These are phyloP conservation scores for Lasiosphaeris hirsuta DNA, from an alignment of 495 filamentous ascomycete species.

Conservation along the genomic window DNA sequence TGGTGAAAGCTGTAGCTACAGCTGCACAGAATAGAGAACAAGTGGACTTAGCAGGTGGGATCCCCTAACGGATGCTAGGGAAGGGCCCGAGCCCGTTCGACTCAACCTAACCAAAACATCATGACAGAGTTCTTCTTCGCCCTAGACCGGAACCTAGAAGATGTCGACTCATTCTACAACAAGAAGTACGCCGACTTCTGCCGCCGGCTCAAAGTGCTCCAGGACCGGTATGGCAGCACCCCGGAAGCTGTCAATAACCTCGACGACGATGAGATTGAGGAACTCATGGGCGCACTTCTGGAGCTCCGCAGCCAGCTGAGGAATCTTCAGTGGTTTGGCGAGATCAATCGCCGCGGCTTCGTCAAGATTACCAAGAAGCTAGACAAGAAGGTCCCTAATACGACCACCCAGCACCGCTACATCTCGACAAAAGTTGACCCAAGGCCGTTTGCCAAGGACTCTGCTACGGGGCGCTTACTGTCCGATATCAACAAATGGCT, in stretches of 20 bases:
- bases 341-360: slow-evolving; percentile 92
- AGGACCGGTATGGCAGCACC: slow-evolving; percentile 74
- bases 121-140: slow-evolving; percentile 83
- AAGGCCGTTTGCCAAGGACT: slow-evolving; percentile 77
- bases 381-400: slow-evolving; percentile 79
- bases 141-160: slow-evolving; percentile 93
- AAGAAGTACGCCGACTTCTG: slow-evolving; percentile 82
- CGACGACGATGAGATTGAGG: slow-evolving; percentile 75
- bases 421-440: slow-evolving; percentile 84
- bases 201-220: slow-evolving; percentile 76
- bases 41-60: slow-evolving; percentile 70
- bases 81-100: background rate
- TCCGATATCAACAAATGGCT: slow-evolving; percentile 88
- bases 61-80: slow-evolving; percentile 6
- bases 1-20: slow-evolving; percentile 73
- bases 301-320: slow-evolving; percentile 82
- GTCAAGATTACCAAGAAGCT: slow-evolving; percentile 98
- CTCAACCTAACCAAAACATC: slow-evolving; percentile 26
- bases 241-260: slow-evolving; percentile 46
- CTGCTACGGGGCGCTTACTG: slow-evolving; percentile 60
- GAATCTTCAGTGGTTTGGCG: slow-evolving; percentile 95
- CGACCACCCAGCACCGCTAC: slow-evolving; percentile 74
- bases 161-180: slow-evolving; percentile 93
- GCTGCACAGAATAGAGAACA: slow-evolving; percentile 63
- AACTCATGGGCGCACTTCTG: slow-evolving; percentile 82